phyloP scores from a whole-genome alignment of 306 rosid species.

The Cucumis cinereus region DNA sequence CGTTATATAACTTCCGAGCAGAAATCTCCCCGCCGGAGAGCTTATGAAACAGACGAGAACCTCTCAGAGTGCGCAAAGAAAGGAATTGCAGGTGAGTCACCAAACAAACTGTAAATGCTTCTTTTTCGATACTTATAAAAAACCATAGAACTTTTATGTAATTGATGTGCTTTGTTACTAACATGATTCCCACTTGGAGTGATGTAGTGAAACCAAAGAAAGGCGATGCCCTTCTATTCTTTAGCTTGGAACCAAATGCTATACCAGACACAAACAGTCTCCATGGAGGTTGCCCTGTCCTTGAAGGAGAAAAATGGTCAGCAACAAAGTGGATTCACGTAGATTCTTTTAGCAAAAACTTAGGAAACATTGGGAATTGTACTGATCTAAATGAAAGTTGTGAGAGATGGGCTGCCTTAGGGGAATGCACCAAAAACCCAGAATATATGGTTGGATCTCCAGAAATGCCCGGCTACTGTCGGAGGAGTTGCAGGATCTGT shows the following conservation, averaged over 20 bases:
- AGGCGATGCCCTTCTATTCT: constrained; percentile 99
- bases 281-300: constrained; percentile 89
- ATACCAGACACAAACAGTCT: constrained; percentile 66
- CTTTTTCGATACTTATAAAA: not conserved
- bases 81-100: constrained; percentile 76
- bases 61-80: constrained; percentile 86
- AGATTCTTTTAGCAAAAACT: constrained; percentile 63
- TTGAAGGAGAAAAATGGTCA: constrained; percentile 99
- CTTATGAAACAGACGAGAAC: constrained; percentile 27
- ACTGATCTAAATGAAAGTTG: constrained; percentile 60
- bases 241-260: constrained; percentile 69
- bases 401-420: constrained; percentile 90
- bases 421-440: constrained; percentile 76
- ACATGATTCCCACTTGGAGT: not conserved
- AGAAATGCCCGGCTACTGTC: constrained; percentile 81
- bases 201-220: constrained; percentile 68
- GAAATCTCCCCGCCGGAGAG: constrained; percentile 48
- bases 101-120: not conserved
- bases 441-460: constrained; percentile 83
- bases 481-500: constrained; percentile 78
- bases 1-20: constrained; percentile 13
- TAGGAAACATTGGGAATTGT: constrained; percentile 46
- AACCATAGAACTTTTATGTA: not conserved
- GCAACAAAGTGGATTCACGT: constrained; percentile 99
- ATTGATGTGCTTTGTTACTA: constrained; percentile 4